Conservation (phyloP, 768 basidiomycete species). For the Calocybe cyanea region DNA sequence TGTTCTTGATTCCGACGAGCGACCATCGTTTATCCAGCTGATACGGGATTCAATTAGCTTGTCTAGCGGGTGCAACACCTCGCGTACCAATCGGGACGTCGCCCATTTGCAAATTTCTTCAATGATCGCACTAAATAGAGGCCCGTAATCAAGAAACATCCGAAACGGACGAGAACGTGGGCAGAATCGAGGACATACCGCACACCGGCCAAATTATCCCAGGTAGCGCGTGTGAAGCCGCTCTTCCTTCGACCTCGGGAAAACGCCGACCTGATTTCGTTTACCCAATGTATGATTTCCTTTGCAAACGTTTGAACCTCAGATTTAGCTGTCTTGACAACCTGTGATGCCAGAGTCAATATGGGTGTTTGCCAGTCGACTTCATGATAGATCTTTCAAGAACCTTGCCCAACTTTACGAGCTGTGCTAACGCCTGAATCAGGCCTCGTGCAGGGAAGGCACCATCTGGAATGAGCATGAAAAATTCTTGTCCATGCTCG, state of each 20-base stretch:
- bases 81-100: constrained; percentile 2
- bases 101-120: constrained; percentile 13
- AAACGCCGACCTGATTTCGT: background rate
- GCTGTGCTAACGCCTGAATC: constrained; percentile 12
- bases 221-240: constrained; percentile 1
- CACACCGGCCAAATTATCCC: constrained; percentile 6
- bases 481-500: constrained; percentile 8
- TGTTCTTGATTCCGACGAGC: background rate
- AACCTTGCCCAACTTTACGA: constrained; percentile 13
- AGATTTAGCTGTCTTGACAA: background rate
- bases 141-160: too few species aligned
- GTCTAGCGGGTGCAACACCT: background rate
- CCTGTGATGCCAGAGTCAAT: constrained; percentile 1
- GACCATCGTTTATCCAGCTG: constrained; percentile 6
- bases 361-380: too few species aligned
- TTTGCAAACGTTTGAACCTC: constrained; percentile 6
- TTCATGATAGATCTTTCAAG: too few species aligned
- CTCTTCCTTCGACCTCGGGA: background rate
- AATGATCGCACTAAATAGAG: constrained; percentile 4
- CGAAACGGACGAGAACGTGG: background rate
- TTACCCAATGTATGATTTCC: constrained; percentile 6
- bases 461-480: constrained; percentile 15
- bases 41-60: background rate
- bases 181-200: constrained; percentile 1
- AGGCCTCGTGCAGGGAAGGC: constrained; percentile 15